A percentile compares a stretch with the other conserved stretches of the same genome.
Conservation (phyloP, 2,329 filamentous ascomycete genomes). For the Tympanopsis confertula region DNA sequence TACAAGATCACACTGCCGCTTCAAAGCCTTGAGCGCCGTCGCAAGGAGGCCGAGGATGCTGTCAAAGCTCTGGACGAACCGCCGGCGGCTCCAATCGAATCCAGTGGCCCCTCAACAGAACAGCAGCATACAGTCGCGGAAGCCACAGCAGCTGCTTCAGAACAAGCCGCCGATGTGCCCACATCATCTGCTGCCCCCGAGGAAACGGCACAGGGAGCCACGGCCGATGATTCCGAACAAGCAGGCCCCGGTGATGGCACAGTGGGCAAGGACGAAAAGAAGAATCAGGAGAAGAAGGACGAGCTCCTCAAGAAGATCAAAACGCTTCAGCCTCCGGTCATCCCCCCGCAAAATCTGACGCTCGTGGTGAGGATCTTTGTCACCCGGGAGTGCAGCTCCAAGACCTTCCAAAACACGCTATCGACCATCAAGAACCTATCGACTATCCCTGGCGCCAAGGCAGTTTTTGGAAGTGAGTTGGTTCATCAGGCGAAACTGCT, state of each 20-base stretch:
- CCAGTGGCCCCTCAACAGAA: slow-evolving; percentile 10
- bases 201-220: neutral
- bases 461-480: slow-evolving; percentile 81
- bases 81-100: slow-evolving; percentile 7
- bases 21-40: slow-evolving; percentile 69
- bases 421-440: slow-evolving; percentile 98
- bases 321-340: slow-evolving; percentile 53
- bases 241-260: neutral
- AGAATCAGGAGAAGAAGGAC: neutral
- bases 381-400: slow-evolving; percentile 88
- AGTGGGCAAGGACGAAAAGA: neutral
- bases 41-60: slow-evolving; percentile 59
- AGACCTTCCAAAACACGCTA: slow-evolving; percentile 94
- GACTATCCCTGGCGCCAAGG: slow-evolving; percentile 78
- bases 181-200: neutral
- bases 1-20: slow-evolving; percentile 82
- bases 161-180: neutral
- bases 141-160: neutral
- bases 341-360: slow-evolving; percentile 79
- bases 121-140: neutral
- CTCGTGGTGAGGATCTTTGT: slow-evolving; percentile 92
- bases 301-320: neutral
- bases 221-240: neutral
- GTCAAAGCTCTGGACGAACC: slow-evolving; percentile 30
- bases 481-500: slow-evolving; percentile 76